Conservation (phyloP, 2,329 filamentous ascomycete species). For the Knoxdaviesia proteae region DNA sequence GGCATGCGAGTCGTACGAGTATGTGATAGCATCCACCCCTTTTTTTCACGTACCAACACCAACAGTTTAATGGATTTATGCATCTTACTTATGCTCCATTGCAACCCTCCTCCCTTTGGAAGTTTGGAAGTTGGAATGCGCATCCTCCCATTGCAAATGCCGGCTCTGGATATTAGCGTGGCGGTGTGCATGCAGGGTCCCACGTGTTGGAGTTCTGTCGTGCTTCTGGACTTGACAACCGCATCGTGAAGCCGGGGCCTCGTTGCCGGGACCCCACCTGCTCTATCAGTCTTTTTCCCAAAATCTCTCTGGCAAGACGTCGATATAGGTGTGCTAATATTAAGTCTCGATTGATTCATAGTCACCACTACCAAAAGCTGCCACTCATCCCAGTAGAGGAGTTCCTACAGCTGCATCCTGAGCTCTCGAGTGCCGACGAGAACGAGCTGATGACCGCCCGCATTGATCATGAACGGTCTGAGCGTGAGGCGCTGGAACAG, state of each 20-base stretch:
- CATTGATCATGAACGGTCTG: slow-evolving; percentile 74
- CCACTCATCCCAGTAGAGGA: slow-evolving; percentile 69
- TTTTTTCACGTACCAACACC: too few relatives aligned
- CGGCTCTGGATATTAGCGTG: neutral
- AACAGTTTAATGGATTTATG: too few relatives aligned
- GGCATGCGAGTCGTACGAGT: slow-evolving; percentile 85
- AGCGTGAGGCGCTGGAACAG: slow-evolving; percentile 70
- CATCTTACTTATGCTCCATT: too few relatives aligned
- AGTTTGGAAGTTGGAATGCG: neutral
- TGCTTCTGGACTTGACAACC: too few relatives aligned
- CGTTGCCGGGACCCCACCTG: too few relatives aligned
- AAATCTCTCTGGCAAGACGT: too few relatives aligned
- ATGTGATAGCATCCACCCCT: slow-evolving; percentile 15
- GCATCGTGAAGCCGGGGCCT: too few relatives aligned
- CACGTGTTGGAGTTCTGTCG: too few relatives aligned
- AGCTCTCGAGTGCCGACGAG: slow-evolving; percentile 51
- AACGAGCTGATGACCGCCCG: slow-evolving; percentile 73
- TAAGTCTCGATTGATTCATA: slow-evolving; percentile 12
- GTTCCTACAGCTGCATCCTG: slow-evolving; percentile 57
- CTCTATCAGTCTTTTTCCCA: too few relatives aligned
- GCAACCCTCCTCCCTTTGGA: neutral
- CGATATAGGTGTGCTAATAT: slow-evolving; percentile 2
- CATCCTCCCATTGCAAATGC: neutral
- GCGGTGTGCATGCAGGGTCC: too few relatives aligned
- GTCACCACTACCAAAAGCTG: slow-evolving; percentile 72